Base-by-base conservation (phyloP, 1,139 yeast species). In the Wickerhamomyces sp. region DNA sequence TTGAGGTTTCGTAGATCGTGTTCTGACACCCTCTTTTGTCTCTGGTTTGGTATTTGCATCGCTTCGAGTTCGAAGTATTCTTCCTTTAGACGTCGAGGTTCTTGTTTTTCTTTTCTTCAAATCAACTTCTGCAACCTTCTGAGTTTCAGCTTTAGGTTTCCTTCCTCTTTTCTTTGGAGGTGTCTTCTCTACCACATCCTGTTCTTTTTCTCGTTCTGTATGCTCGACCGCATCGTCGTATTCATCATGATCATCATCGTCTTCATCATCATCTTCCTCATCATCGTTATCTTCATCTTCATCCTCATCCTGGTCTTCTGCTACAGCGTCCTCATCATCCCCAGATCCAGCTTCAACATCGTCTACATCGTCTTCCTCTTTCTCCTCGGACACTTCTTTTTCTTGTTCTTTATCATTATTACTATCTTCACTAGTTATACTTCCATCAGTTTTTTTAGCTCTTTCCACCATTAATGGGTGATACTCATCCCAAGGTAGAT, bases 401-500 rank as follows among this genome's bases (percentile, higher is more conserved):
- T 21, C 35, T 31, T 45, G 61, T 29, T 47, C 52, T 0, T 72
- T 72, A 40, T 63, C 45, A 13, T 34, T 37, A 14, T 17, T 17
- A 12, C 15, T 21, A 9, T 26, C 32, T n/a, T 31, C 41, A 28
- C 31, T 35, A 4, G 19, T 12, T 6, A 25, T 24, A 16, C 32
- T 29, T 6, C 29, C 7, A 14, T 35, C 48, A 8, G 37, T 48
- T n/a, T 47, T 62, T 31, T 49, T 52, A 0, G 75, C 74, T 40
- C 63, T 68, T 16, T 56, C 61, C 18, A 65, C 45, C 40, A 71
- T 67, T 28, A 68, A 38, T 21, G 63, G 65, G 8, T 75, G 74
- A 47, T 60, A 72, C 24, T 68, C 72, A 19, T 58, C 62, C 66
- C 69, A 68, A 4, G 77, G 74, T 33, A 72, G 54, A 24, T 52